Evolutionary conservation across 164 flowering plant genomes (phyloP).

Genomic region (Kalanchoe fedtschenkoi): DNA sequence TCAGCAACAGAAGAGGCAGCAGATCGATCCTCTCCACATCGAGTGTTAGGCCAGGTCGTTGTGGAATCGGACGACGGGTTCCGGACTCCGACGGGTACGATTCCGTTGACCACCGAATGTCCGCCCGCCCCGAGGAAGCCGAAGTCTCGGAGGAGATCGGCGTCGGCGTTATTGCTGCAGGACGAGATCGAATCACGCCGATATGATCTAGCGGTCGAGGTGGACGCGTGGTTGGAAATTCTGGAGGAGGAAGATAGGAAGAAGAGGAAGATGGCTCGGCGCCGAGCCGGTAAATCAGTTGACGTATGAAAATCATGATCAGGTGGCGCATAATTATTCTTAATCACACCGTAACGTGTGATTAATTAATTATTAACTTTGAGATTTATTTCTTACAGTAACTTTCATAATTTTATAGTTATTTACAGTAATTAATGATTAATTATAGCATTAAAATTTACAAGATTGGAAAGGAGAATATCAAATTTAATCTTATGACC

Average conservation of each 20-base stretch:
- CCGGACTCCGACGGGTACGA: not conserved
- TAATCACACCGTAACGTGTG: not conserved
- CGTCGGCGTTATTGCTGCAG: not conserved
- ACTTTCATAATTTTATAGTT: too few species aligned
- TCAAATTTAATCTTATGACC: too few species aligned
- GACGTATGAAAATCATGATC: too few species aligned
- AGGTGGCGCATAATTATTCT: not conserved
- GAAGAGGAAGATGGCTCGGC: not conserved
- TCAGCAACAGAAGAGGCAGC: too few species aligned
- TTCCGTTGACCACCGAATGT: not conserved
- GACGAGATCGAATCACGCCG: not conserved
- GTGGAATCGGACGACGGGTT: not conserved
- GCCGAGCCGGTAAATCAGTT: not conserved
- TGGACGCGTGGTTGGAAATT: not conserved
- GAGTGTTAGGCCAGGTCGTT: too few species aligned
- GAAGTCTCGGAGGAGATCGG: not conserved
- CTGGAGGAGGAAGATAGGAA: not conserved
- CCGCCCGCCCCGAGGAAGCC: not conserved
- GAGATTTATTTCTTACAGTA: too few species aligned
- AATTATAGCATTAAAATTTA: too few species aligned
- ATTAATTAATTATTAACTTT: not conserved
- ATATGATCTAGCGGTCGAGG: not conserved
- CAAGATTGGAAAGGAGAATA: too few species aligned
- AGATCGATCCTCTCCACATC: too few species aligned
- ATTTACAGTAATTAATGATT: too few species aligned